These are phyloP conservation scores for Nicotiana tabacum DNA, from an alignment of 257 asterid species.

Conservation along the genomic window DNA sequence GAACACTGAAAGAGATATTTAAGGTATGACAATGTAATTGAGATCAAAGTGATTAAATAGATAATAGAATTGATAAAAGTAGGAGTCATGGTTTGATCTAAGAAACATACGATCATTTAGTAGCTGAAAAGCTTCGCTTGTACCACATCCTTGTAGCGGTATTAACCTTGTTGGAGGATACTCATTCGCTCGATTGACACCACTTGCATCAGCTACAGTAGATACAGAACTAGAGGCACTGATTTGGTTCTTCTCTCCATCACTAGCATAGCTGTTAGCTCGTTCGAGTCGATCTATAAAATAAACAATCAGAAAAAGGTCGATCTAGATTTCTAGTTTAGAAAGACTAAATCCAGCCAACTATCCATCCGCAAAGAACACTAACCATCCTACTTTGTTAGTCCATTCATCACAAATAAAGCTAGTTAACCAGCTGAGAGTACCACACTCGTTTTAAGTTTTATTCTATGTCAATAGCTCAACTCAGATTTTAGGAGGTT, in stretches of 20 bases:
- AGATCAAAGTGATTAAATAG: not conserved
- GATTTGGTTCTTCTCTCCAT: slow-evolving; percentile 59
- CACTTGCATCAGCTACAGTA: slow-evolving; percentile 45
- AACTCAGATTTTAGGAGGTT: not conserved
- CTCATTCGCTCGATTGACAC: slow-evolving; percentile 38
- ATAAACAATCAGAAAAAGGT: slow-evolving; percentile 12
- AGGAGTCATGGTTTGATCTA: slow-evolving; percentile 13
- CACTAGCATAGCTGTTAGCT: slow-evolving; percentile 51
- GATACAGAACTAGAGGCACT: slow-evolving; percentile 41
- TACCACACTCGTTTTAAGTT: not conserved
- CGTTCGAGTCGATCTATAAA: slow-evolving; percentile 70
- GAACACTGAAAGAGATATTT: not conserved
- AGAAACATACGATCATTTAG: slow-evolving; percentile 57
- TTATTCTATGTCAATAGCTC: not conserved
- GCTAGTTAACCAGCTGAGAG: not conserved
- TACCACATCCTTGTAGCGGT: slow-evolving; percentile 60
- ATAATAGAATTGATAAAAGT: not conserved
- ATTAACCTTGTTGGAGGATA: slow-evolving; percentile 41
- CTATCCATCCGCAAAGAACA: not conserved
- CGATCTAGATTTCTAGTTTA: not conserved
- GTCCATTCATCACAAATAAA: not conserved
- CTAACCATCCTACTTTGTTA: not conserved
- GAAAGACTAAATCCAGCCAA: not conserved
- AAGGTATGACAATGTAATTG: not conserved
- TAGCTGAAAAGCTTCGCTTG: slow-evolving; percentile 70